These are phyloP conservation scores for Aspergillus diversus DNA, from an alignment of 495 filamentous ascomycete species.

Conservation along the genomic window DNA sequence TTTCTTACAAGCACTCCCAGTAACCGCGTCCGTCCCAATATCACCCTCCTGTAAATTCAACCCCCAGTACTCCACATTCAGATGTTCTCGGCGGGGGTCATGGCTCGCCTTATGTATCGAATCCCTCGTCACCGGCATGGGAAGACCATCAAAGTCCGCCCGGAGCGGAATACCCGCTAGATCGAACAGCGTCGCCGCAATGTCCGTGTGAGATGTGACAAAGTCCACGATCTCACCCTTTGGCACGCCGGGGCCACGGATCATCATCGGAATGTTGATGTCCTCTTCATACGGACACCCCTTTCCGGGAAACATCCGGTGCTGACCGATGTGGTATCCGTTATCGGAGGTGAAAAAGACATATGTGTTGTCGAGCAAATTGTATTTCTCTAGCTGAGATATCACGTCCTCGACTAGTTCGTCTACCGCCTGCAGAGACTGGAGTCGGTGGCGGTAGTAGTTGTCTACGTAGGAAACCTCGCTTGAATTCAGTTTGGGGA, in stretches of 20 bases:
- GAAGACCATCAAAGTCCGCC: constrained; percentile 63
- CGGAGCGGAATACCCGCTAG: constrained; percentile 49
- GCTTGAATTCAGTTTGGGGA: constrained; percentile 54
- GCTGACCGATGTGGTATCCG: constrained; percentile 75
- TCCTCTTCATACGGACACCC: constrained; percentile 73
- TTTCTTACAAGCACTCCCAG: not conserved
- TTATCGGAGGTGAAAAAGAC: constrained; percentile 75
- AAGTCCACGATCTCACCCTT: constrained; percentile 47
- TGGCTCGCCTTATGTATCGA: not conserved
- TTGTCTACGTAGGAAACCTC: constrained; percentile 67
- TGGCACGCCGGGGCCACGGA: constrained; percentile 61
- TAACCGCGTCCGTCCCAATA: not conserved
- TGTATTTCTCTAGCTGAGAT: constrained; percentile 50
- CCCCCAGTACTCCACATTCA: constrained; percentile 61
- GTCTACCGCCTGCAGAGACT: constrained; percentile 67
- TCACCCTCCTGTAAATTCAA: constrained; percentile 38
- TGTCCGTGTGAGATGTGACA: constrained; percentile 68
- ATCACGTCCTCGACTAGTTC: constrained; percentile 66
- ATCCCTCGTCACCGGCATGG: constrained; percentile 29
- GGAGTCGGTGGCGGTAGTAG: constrained; percentile 65
- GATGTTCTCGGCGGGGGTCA: constrained; percentile 47
- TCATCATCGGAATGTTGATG: constrained; percentile 66
- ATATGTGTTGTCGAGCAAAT: constrained; percentile 66
- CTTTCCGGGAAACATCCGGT: constrained; percentile 73
- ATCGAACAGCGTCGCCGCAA: constrained; percentile 68